Base-by-base conservation (phyloP, 768 basidiomycete genomes). In the Auricularia auricula-judae region DNA sequence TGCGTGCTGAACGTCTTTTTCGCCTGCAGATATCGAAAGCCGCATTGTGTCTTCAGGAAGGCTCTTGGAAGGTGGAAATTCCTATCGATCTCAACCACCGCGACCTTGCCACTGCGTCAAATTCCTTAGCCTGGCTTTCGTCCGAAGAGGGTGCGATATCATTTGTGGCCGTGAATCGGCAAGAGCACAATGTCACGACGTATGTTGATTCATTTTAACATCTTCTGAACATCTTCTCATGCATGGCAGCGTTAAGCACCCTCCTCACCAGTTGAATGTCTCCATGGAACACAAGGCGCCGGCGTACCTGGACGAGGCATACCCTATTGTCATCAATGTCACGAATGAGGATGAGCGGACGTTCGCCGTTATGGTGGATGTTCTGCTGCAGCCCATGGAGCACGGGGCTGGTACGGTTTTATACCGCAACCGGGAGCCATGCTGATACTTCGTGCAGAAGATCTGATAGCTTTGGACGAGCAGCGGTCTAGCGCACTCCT, bases 231-330 rank as follows among this genome's bases (percentile, higher is more conserved):
- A 29, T 29, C 29, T 29, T 36, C 14, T 61, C 74, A 77, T 29
- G 18, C 56, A 29, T 5, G 23, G 7, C 56, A 59, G 56, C 8
- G 56, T 59, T 29, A 59, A 59, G 34, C 80, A 86, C 67, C 82
- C 82, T 23, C 80, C 85, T 0, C 90, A 91, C 66, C 73, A 74
- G 0, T 69, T 96, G 3, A 68, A 74, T 3, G 75, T 91, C 21
- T 75, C 78, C 0, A 71, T 94, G 56, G 72, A 77, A 1, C 87
- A 93, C 65, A 75, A 81, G 0, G 73, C 81, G 1, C 88, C 89
- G 0, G 92, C 91, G 1, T 90, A 87, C 72, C 73, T 96, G 42
- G 86, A 89, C 66, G 95, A 97, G 72, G 80, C 82, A 56, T 91
- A 89, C 70, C 86, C 89, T 0, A 86, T 98, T 68, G 71, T 72